phyloP scores from a whole-genome alignment of 2,329 filamentous ascomycete species.

The Fusarium vanettenii region DNA sequence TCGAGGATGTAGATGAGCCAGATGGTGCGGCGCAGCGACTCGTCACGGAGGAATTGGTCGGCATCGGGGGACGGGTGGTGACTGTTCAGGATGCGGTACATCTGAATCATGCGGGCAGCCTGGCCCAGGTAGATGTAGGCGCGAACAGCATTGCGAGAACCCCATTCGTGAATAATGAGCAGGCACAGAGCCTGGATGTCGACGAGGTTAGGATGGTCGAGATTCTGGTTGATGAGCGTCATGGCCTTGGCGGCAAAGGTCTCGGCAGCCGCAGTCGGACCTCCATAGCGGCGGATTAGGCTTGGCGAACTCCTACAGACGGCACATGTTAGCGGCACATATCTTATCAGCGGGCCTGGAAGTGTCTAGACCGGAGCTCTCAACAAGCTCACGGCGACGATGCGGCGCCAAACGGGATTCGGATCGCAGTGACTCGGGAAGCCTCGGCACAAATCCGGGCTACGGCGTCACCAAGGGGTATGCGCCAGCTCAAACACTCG shows the following conservation, averaged over 20 bases:
- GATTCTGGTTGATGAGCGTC: constrained; percentile 66
- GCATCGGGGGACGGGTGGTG: constrained; percentile 62
- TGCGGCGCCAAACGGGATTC: constrained; percentile 11
- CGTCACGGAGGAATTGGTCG: constrained; percentile 71
- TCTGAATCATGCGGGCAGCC: constrained; percentile 72
- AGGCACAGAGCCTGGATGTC: constrained; percentile 72
- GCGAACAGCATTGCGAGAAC: constrained; percentile 69
- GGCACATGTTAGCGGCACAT: constrained; percentile 22
- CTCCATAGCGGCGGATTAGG: constrained; percentile 69
- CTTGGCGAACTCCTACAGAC: constrained; percentile 62
- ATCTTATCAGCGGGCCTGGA: not conserved
- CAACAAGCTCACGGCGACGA: not conserved
- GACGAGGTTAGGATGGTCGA: constrained; percentile 69
- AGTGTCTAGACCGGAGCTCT: not conserved
- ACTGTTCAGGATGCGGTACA: constrained; percentile 70
- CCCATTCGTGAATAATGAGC: constrained; percentile 73
- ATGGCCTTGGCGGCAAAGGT: constrained; percentile 70
- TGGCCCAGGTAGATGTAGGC: constrained; percentile 73
- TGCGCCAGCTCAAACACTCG: constrained; percentile 28
- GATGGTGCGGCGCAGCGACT: constrained; percentile 70
- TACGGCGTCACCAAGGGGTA: constrained; percentile 15
- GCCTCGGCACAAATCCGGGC: constrained; percentile 38
- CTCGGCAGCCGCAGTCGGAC: constrained; percentile 66
- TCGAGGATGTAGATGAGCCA: constrained; percentile 74
- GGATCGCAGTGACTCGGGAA: constrained; percentile 24